phyloP scores from a whole-genome alignment of 805 yeast species.

The Monosporozyma yasuniensis region DNA sequence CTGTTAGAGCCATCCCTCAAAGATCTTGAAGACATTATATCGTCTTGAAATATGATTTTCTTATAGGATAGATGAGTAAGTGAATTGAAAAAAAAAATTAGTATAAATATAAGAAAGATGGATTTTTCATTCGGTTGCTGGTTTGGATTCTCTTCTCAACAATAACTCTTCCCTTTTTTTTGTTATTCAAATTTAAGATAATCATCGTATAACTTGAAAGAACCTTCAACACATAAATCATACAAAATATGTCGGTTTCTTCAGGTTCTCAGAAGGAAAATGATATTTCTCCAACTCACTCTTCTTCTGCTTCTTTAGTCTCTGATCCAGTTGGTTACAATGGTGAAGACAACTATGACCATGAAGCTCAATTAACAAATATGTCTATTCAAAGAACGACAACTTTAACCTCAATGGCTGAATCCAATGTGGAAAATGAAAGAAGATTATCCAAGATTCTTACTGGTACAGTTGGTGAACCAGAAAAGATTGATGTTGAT shows the following conservation, averaged over 20 bases:
- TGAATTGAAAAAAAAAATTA: too few relatives aligned
- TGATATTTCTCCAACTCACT: not conserved
- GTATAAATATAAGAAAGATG: too few relatives aligned
- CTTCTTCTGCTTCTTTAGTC: conserved; percentile 3
- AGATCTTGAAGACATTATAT: too few relatives aligned
- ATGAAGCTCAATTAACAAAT: not conserved
- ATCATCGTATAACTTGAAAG: too few relatives aligned
- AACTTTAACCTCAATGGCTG: conserved; percentile 11
- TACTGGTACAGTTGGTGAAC: conserved; percentile 8
- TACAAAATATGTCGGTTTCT: conserved; percentile 1
- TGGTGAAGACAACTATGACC: conserved; percentile 1
- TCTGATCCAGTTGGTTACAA: conserved; percentile 10
- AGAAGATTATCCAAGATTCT: conserved; percentile 13
- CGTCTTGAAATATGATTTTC: too few relatives aligned
- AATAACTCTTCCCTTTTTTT: too few relatives aligned
- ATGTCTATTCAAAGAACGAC: conserved; percentile 4
- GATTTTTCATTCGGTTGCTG: too few relatives aligned
- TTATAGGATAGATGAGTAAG: too few relatives aligned
- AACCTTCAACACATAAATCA: not conserved
- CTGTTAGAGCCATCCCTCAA: not conserved
- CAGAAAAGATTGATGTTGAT: conserved; percentile 7
- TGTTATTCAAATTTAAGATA: too few relatives aligned
- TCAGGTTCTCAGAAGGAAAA: conserved; percentile 7
- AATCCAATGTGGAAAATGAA: conserved; percentile 8
- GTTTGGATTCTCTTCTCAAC: too few relatives aligned